Conservation (phyloP, 2,329 filamentous ascomycete genomes). For the Chrysoporthe cubensis region DNA sequence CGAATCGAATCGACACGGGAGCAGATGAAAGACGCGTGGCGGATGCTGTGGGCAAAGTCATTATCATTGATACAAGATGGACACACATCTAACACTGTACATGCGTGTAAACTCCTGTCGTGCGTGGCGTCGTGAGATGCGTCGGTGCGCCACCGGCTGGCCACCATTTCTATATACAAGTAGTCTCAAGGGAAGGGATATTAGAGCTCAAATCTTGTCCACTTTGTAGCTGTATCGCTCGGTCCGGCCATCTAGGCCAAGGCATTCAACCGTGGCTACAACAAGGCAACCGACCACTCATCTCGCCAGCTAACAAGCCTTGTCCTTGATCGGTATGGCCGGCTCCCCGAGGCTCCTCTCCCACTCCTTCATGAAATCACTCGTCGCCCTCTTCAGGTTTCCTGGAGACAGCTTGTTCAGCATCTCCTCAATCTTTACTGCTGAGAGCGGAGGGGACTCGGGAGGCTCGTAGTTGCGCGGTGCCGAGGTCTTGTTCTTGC, state of each 20-base stretch:
- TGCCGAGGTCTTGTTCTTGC: conserved; percentile 25
- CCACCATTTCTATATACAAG: not conserved
- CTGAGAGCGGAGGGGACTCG: conserved; percentile 35
- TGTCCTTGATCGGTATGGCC: conserved; percentile 29
- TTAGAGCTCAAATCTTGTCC: not conserved
- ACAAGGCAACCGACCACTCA: not conserved
- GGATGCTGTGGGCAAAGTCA: conserved; percentile 3
- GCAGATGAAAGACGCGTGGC: not conserved
- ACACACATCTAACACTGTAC: conserved; percentile 7
- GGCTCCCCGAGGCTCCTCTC: conserved; percentile 74
- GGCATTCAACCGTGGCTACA: too few species aligned
- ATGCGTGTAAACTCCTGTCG: not conserved
- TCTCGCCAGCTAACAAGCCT: conserved; percentile 11
- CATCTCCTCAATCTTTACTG: conserved; percentile 56
- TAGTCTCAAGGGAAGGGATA: not conserved
- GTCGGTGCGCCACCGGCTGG: not conserved
- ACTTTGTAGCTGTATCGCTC: not conserved
- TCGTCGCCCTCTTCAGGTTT: conserved; percentile 81
- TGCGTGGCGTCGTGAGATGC: conserved; percentile 21
- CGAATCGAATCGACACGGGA: too few species aligned
- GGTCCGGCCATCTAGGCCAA: not conserved
- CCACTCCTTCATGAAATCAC: conserved; percentile 87
- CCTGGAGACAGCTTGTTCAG: conserved; percentile 74
- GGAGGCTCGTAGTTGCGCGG: conserved; percentile 33
- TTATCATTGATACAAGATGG: conserved; percentile 27